Base-by-base conservation (phyloP, 192 early-diverging fungal genomes). In the Coemansia sp. region DNA sequence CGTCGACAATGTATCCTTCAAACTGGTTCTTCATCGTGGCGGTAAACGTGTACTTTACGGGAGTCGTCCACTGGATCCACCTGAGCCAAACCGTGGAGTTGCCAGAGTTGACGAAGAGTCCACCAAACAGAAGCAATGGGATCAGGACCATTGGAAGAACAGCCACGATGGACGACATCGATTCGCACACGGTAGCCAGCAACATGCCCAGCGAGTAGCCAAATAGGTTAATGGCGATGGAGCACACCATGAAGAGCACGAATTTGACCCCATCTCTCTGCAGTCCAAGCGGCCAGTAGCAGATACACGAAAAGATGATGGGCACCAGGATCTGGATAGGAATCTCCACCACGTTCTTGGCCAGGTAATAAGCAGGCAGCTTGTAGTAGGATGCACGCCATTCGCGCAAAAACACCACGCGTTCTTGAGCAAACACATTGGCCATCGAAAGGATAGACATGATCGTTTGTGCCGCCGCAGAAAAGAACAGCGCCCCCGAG, bases 81-180 rank as follows among this genome's bases (percentile, higher is more conserved):
- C 72, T 66, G 38, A 87, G 55, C 71, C 73, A 87, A 2, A 65
- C 81, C 0, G 86, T 82, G 15, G 84, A 84, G 37, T 75, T 79
- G n/a, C 69, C 77, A 5, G 72, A 72, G 59, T 88, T 88, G 50
- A 88, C 82, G 29, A 88, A 74, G 42, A 88, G 81, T 7, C 86
- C 86, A 29, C 74, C 73, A 65, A 85, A 79, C 36, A 85, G 63
- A 72, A 84, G 70, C 27, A 85, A 67, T 6, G 86, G 86, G 54
- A 87, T 42, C 14, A 87, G 70, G 38, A 84, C 61, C 56, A 67
- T 37, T 0, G 86, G 86, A 19, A 83, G 52, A 3, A 72, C 68
- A 1, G 70, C 59, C 41, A 86, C 52, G 13, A 84, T 75, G 19
- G 84, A 61, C 33, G 74, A 52, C 36, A 88, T 67, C 22, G 61